Evolutionary conservation across 23 red algal genomes (phyloP), one percentile per base, ranked within the genome.

Genomic region (Gracilaria gracilis): DNA sequence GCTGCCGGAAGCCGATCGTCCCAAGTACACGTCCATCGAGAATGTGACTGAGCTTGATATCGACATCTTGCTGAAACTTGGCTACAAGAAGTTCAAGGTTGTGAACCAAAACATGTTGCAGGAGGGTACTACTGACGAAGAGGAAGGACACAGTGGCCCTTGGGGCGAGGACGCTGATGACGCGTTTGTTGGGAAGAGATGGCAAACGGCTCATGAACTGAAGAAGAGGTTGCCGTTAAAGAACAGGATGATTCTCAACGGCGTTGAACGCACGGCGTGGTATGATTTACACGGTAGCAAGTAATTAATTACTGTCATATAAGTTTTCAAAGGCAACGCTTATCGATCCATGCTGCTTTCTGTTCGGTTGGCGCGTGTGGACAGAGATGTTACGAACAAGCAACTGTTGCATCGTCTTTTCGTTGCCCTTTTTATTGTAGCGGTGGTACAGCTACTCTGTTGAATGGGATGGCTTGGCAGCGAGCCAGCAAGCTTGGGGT

Each of bases 211-310:
- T 9, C 78, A 79, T 53, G 75, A 83, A 28, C 2, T 92, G 75
- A 72, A 72, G 21, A 67, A 64, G 0, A 81, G 76, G 40, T 77
- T 92, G 2, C 88, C 88, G 37, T 24, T 92, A 9, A 47, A 59
- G 27, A 70, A 32, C 36, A 92, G 46, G 88, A 48, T 84, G 33
- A 78, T 58, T 0, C 0, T 88, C 0, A 37, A 54, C 36, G 84
- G 53, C 15, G 32, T 35, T 19, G 61, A 73, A 47, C 59, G 39
- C 23, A 31, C 27, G 1, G 7, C 42, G 23, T 92, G 88, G 88
- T 92, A 92, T 65, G 88, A 92, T n/a, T 75, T 92, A 46, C 88
- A 92, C 29, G 88, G 36, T 23, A 62, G 55, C 61, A 88, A 76
- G 50, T 75, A 75, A 58, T 7, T 0, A 37, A 38, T 20, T 13